phyloP scores from a whole-genome alignment of 164 flowering plant genomes.

The Chimonanthus salicifolius region DNA sequence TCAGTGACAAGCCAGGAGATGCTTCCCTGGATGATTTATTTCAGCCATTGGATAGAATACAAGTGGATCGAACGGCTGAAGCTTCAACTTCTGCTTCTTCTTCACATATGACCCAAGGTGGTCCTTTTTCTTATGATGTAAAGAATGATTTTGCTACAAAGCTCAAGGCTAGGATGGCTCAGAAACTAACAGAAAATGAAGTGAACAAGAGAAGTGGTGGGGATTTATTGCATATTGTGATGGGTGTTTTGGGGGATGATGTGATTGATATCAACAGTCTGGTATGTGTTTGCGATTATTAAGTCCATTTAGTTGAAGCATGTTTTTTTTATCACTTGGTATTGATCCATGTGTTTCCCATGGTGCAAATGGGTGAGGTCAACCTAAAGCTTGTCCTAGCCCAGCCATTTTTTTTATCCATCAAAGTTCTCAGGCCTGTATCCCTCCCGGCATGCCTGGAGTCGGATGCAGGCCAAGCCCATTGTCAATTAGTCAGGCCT shows the following conservation, averaged over 20 bases:
- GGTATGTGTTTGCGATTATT: slow-evolving; percentile 33
- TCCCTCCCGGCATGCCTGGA: too few relatives aligned
- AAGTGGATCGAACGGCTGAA: slow-evolving; percentile 41
- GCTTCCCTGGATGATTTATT: slow-evolving; percentile 94
- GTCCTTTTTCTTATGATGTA: slow-evolving; percentile 38
- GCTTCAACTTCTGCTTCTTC: slow-evolving; percentile 79
- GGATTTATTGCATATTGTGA: slow-evolving; percentile 59
- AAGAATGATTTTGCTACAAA: slow-evolving; percentile 75
- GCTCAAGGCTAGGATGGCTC: slow-evolving; percentile 84
- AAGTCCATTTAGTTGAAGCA: background rate
- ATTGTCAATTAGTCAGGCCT: too few relatives aligned
- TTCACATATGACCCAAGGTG: slow-evolving; percentile 37
- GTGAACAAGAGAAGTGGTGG: slow-evolving; percentile 67
- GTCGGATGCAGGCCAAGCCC: too few relatives aligned
- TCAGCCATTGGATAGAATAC: slow-evolving; percentile 59
- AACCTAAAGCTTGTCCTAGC: too few relatives aligned
- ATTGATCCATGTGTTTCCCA: background rate
- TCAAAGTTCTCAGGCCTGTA: too few relatives aligned
- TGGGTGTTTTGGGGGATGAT: slow-evolving; percentile 78
- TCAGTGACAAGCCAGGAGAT: slow-evolving; percentile 96
- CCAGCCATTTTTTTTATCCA: too few relatives aligned
- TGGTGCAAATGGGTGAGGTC: background rate
- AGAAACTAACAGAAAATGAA: slow-evolving; percentile 80
- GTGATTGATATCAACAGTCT: slow-evolving; percentile 74
- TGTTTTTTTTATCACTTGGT: background rate